These are phyloP conservation scores for Cicer chorassanicum DNA, from an alignment of 306 rosid species.

Conservation along the genomic window DNA sequence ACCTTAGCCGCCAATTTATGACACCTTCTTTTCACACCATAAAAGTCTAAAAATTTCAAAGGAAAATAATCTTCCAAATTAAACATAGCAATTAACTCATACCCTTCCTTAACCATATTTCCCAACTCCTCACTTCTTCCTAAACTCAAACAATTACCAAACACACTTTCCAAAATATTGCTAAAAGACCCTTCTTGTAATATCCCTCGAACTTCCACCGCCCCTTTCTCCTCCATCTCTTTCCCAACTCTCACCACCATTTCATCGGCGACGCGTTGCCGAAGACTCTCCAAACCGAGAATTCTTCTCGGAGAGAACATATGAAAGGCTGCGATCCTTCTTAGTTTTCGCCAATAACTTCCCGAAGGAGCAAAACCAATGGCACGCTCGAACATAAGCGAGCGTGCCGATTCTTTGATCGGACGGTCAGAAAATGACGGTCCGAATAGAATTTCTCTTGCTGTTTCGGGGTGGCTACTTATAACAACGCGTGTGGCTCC, in stretches of 20 bases:
- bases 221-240: conserved; percentile 57
- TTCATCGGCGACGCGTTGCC: conserved; percentile 53
- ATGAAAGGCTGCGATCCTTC: conserved; percentile 66
- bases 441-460: conserved; percentile 68
- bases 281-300: conserved; percentile 54
- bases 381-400: conserved; percentile 89
- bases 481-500: conserved; percentile 73
- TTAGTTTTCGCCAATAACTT: conserved; percentile 71
- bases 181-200: conserved; percentile 69
- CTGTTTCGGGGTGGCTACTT: conserved; percentile 87
- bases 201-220: conserved; percentile 58
- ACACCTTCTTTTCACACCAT: conserved; percentile 81
- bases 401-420: conserved; percentile 66
- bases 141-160: conserved; percentile 52
- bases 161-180: conserved; percentile 77
- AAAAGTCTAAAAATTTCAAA: conserved; percentile 68
- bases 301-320: conserved; percentile 81
- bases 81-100: conserved; percentile 62
- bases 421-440: conserved; percentile 82
- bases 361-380: conserved; percentile 89
- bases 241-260: conserved; percentile 52
- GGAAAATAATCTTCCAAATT: conserved; percentile 83
- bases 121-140: conserved; percentile 48
- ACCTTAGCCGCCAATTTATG: conserved; percentile 67
- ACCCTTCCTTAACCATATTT: conserved; percentile 73